phyloP scores from a whole-genome alignment of 2,329 filamentous ascomycete genomes.

The Fusarium fracticaudum region DNA sequence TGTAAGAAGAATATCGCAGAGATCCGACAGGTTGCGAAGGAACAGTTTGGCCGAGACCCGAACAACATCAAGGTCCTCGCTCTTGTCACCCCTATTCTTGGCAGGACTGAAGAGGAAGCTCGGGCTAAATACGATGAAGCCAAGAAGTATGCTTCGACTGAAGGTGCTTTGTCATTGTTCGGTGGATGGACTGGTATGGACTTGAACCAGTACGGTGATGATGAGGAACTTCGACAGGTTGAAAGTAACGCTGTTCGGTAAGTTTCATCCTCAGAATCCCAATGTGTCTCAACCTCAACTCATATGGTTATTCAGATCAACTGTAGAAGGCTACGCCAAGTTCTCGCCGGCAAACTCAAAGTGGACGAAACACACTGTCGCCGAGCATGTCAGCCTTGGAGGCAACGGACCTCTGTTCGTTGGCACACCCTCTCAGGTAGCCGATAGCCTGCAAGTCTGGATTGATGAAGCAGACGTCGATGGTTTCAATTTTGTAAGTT shows the following conservation, averaged over 20 bases:
- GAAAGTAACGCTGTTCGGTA: conserved; percentile 68
- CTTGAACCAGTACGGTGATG: conserved; percentile 67
- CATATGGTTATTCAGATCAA: conserved; percentile 50
- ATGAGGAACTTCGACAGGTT: conserved; percentile 70
- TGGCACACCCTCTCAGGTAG: conserved; percentile 71
- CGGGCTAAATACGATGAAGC: conserved; percentile 70
- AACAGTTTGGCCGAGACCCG: conserved; percentile 65
- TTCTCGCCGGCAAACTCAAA: conserved; percentile 68
- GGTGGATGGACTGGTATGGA: conserved; percentile 76
- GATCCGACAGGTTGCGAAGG: conserved; percentile 65
- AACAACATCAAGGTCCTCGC: conserved; percentile 73
- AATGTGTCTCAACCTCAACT: background rate
- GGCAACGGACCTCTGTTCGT: conserved; percentile 73
- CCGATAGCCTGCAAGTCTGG: conserved; percentile 74
- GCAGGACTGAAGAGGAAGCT: conserved; percentile 72
- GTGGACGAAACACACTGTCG: conserved; percentile 78
- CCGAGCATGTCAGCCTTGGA: conserved; percentile 73
- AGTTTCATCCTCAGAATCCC: background rate
- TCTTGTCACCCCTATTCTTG: conserved; percentile 72
- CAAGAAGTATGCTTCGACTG: conserved; percentile 66
- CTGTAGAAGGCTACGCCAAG: conserved; percentile 64
- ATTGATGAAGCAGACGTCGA: conserved; percentile 75
- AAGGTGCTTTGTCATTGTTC: conserved; percentile 75
- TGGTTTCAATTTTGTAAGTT: conserved; percentile 76
- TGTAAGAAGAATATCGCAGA: conserved; percentile 71